Base-by-base conservation (phyloP, 306 rosid species). In the Glycine latifolia region DNA sequence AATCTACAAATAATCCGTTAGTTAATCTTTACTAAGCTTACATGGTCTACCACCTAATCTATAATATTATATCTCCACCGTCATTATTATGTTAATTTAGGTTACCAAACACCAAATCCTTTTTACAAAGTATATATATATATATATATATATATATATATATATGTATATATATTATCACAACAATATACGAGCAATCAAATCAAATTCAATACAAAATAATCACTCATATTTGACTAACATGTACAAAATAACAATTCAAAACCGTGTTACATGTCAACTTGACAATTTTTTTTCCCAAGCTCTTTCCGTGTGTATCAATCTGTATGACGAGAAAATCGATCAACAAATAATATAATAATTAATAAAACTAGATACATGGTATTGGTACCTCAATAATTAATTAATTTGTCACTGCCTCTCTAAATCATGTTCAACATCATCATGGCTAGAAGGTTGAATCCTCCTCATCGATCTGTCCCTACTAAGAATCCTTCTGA, bases 401-500 rank as follows among this genome's bases (percentile, higher is more conserved):
- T 7, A 37, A 39, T 41, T 10, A 1, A 26, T 1, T 26, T 15
- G 0, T 69, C 75, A 88, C 67, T 87, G 92, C 8, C 90, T 88
- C 86, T 91, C 96, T 69, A 89, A 80, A 67, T 91, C 96, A 8
- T 80, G 87, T 9, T 77, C 62, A 56, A 47, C 74, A 26, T 67
- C 83, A 54, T 56, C 67, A 68, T 20, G 69, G 5, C 8, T 75
- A 26, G 77, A 67, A 73, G 89, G 83, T 76, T 81, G 92, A 4
- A 85, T 33, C 63, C 90, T 80, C 60, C 44, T 77, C 0, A 87
- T 88, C 2, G 93, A 88, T 87, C 81, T 87, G 9, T 89, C 96
- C 50, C 86, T 75, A 43, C 80, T 87, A 46, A 88, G 89, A 26
- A 88, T 89, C 75, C 92, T 88, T 14, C 87, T 76, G 50, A 91